Conservation (phyloP, 768 basidiomycete species). For the Termitomyces eurrhizus region DNA sequence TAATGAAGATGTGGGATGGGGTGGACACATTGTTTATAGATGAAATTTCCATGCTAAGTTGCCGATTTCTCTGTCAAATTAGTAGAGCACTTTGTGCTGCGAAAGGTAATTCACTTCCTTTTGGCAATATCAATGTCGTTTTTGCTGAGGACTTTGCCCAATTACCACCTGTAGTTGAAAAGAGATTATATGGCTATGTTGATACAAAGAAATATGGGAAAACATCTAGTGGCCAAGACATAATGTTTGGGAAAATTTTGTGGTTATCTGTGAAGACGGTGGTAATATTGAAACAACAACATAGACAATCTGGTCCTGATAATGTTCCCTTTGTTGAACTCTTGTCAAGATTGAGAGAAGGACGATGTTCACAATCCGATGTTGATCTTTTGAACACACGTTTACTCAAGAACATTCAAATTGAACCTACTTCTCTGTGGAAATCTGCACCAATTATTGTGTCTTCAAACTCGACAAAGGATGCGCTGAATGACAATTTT, state of each 20-base stretch:
- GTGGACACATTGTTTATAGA: slow-evolving; percentile 20
- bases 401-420: too few species aligned
- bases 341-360: too few species aligned
- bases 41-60: slow-evolving; percentile 37
- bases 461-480: too few species aligned
- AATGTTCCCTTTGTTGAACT: too few species aligned
- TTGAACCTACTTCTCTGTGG: too few species aligned
- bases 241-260: slow-evolving; percentile 25
- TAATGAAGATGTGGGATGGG: slow-evolving; percentile 8
- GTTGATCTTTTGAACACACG: too few species aligned
- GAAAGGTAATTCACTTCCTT: slow-evolving; percentile 23
- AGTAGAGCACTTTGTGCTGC: slow-evolving; percentile 27
- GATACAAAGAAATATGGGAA: slow-evolving; percentile 5
- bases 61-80: slow-evolving; percentile 25
- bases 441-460: too few species aligned
- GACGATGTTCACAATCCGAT: too few species aligned
- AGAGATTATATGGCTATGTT: slow-evolving; percentile 17
- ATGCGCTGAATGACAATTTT: too few species aligned
- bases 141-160: slow-evolving; percentile 43
- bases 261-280: slow-evolving; percentile 22
- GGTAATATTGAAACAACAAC: too few species aligned
- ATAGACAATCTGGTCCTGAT: too few species aligned
- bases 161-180: slow-evolving; percentile 31
- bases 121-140: slow-evolving; percentile 37
- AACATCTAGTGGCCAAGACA: slow-evolving; percentile 14